These are phyloP conservation scores for Dipodascus albidus DNA, from an alignment of 805 yeast species.

Conservation along the genomic window DNA sequence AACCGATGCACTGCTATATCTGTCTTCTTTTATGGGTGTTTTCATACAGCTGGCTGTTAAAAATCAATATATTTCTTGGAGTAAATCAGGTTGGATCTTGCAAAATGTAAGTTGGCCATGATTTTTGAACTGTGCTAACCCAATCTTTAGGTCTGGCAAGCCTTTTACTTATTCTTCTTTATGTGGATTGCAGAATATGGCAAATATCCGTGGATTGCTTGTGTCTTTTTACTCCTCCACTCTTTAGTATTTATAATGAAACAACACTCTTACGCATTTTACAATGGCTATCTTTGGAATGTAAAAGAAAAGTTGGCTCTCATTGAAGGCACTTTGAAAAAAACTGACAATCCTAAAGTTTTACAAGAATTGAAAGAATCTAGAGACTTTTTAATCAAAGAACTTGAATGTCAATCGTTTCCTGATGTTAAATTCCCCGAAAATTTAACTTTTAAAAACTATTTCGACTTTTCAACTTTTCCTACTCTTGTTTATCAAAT, in stretches of 20 bases:
- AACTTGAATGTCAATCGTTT: conserved; percentile 47
- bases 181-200: conserved; percentile 42
- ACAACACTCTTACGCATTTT: conserved; percentile 86
- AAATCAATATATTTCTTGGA: conserved; percentile 44
- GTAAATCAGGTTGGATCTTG: conserved; percentile 46
- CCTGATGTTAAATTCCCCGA: conserved; percentile 45
- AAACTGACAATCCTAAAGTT: conserved; percentile 22
- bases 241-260: conserved; percentile 85
- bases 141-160: conserved; percentile 33
- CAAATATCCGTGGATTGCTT: conserved; percentile 80
- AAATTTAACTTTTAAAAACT: conserved; percentile 56
- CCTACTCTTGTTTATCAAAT: conserved; percentile 71
- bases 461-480: conserved; percentile 69
- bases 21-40: conserved; percentile 49
- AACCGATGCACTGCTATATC: conserved; percentile 67
- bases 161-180: conserved; percentile 41
- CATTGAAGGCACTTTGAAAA: conserved; percentile 8
- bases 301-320: conserved; percentile 11
- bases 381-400: conserved; percentile 65
- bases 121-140: neutral
- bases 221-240: conserved; percentile 75
- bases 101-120: conserved; percentile 30
- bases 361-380: conserved; percentile 28
- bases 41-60: conserved; percentile 46
- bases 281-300: conserved; percentile 69